Evolutionary conservation across 2,329 filamentous ascomycete genomes (phyloP).

Genomic region (Sporothrix protearum): DNA sequence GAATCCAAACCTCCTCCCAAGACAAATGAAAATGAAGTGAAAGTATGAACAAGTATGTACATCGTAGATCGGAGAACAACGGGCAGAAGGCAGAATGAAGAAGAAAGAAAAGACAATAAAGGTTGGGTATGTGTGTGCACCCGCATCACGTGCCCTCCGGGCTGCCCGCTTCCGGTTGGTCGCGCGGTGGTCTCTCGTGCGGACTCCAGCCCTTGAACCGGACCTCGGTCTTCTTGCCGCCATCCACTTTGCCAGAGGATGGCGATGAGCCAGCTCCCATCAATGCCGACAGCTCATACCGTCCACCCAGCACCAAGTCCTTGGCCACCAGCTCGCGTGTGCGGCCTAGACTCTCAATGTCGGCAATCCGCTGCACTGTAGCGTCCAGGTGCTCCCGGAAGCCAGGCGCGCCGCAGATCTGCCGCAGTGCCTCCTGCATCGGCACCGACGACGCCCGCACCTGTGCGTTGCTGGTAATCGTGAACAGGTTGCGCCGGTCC

Average conservation of each 20-base stretch:
- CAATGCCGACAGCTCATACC: slow-evolving; percentile 62
- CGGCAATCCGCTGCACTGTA: slow-evolving; percentile 80
- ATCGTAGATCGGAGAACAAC: neutral
- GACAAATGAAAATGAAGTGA: neutral
- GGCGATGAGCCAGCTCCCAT: slow-evolving; percentile 19
- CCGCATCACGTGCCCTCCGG: neutral
- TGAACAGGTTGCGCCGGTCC: slow-evolving; percentile 92
- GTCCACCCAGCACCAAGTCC: slow-evolving; percentile 80
- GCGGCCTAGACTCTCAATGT: slow-evolving; percentile 86
- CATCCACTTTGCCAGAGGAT: neutral
- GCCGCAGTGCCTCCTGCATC: slow-evolving; percentile 88
- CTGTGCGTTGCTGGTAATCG: slow-evolving; percentile 80
- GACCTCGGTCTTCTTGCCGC: slow-evolving; percentile 19
- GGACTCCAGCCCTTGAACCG: slow-evolving; percentile 29
- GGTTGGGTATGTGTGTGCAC: neutral
- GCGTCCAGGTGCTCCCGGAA: slow-evolving; percentile 80
- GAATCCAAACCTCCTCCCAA: neutral
- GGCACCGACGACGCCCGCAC: slow-evolving; percentile 92
- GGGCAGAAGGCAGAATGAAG: neutral
- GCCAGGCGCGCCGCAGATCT: slow-evolving; percentile 71
- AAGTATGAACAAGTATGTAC: neutral
- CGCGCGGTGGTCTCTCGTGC: slow-evolving; percentile 25
- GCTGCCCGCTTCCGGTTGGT: slow-evolving; percentile 17
- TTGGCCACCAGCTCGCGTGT: slow-evolving; percentile 96
- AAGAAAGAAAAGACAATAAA: neutral